Evolutionary conservation across 1,284 basidiomycete species (phyloP).

Genomic region (Puccinia hordei): DNA sequence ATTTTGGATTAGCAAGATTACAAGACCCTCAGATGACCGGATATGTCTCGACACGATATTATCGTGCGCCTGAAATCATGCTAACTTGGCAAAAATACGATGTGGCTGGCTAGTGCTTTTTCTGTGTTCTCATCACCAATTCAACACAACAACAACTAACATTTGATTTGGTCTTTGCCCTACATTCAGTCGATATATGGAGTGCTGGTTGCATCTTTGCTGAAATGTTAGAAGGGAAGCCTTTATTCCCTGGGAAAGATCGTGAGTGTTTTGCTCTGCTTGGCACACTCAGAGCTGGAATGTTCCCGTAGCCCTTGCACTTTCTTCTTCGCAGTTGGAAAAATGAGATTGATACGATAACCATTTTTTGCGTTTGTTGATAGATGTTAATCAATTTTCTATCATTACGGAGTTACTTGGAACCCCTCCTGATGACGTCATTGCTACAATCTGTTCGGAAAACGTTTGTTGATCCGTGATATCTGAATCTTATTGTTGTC

Average conservation of each 20-base stretch:
- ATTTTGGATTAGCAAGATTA: conserved; percentile 89
- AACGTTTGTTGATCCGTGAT: conserved; percentile 69
- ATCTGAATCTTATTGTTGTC: neutral
- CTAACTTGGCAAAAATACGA: conserved; percentile 99
- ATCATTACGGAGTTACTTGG: conserved; percentile 98
- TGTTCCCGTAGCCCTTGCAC: neutral
- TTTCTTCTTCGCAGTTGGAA: neutral
- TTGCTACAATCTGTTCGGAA: conserved; percentile 96
- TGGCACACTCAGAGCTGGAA: neutral
- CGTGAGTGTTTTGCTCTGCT: conserved; percentile 60
- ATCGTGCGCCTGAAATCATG: conserved; percentile 99
- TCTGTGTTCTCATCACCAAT: neutral
- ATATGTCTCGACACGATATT: conserved; percentile 98
- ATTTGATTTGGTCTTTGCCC: neutral
- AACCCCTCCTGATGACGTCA: conserved; percentile 98
- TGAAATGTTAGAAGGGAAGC: conserved; percentile 99
- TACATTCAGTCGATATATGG: conserved; percentile 82
- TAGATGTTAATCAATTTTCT: conserved; percentile 99
- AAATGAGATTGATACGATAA: conserved; percentile 9
- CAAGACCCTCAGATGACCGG: conserved; percentile 99
- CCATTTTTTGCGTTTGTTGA: neutral
- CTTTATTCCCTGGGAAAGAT: conserved; percentile 98
- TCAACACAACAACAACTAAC: neutral
- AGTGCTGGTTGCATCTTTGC: conserved; percentile 99
- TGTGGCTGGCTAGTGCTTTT: conserved; percentile 69